Base-by-base conservation (phyloP, 1,139 yeast genomes). In the Candida tropicalis region DNA sequence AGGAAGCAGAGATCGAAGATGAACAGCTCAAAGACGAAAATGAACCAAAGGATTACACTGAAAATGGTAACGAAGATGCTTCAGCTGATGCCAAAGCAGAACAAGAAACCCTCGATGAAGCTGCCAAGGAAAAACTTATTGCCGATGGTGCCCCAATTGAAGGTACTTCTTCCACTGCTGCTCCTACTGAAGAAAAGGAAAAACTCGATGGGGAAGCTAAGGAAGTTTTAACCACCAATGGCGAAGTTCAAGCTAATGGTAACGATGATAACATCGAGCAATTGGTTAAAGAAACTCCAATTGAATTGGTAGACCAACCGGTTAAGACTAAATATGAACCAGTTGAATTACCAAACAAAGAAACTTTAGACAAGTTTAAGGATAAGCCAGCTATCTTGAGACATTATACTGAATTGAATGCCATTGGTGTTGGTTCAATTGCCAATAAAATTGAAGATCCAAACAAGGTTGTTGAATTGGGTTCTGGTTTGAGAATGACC, bases 401-500 rank as follows among this genome's bases (percentile, higher is more conserved):
- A 47, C 70, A 75, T 44, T 79, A 78, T 62, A 63, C 72, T 48
- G 80, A 72, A 44, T 70, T 79, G 53, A 77, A 75, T 51, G 60
- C 70, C 6, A 65, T 77, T 31, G 81, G 82, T n/a, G 59, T 66
- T 46, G 71, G 70, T 35, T 70, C 82, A 4, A 63, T 74, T 51
- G 63, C 76, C 39, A 41, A 36, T 24, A 62, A 62, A 35, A 63
- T 79, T 46, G 77, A 74, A 45, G 80, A 78, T 52, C 79, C 81
- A 2, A 70, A 75, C 50, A 71, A 77, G 57, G 61, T 74, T 24
- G 62, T 79, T 50, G 75, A 77, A 49, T 66, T 79, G 49, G 84
- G 84, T 45, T 73, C 78, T 35, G 84, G 84, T 11, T 68, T 78
- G 58, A 68, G 62, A 44, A 67, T 79, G 69, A 74, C 82, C 33